Conservation (phyloP, 2,329 filamentous ascomycete genomes). For the Cercospora brassicicola region DNA sequence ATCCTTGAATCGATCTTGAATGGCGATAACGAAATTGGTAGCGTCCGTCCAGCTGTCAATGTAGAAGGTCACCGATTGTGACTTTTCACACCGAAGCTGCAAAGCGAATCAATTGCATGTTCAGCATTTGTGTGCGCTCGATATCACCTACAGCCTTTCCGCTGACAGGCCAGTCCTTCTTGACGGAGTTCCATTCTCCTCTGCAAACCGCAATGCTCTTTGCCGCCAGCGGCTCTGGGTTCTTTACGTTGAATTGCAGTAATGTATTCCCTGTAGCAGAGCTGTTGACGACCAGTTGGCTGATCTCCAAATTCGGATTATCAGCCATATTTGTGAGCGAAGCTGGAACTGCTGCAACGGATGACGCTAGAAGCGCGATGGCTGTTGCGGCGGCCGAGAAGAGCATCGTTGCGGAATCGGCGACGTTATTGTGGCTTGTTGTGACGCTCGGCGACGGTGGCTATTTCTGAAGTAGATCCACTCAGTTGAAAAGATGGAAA, state of each 20-base stretch:
- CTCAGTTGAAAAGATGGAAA: neutral
- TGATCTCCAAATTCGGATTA: conserved; percentile 26
- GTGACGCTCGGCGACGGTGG: neutral
- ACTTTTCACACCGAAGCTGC: conserved; percentile 27
- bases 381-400: conserved; percentile 3
- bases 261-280: conserved; percentile 27
- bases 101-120: neutral
- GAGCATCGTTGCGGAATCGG: conserved; percentile 7
- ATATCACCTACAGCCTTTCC: neutral
- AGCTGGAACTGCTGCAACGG: conserved; percentile 4
- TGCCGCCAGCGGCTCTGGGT: conserved; percentile 33
- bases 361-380: conserved; percentile 6
- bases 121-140: neutral
- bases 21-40: conserved; percentile 29
- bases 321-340: conserved; percentile 14
- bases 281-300: conserved; percentile 23
- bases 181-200: conserved; percentile 27
- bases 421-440: neutral
- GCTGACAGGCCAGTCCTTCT: conserved; percentile 27
- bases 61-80: conserved; percentile 30
- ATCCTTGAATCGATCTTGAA: conserved; percentile 35
- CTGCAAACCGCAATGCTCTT: conserved; percentile 31
- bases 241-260: conserved; percentile 33
- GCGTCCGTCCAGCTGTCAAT: conserved; percentile 25
- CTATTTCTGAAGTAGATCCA: neutral